Evolutionary conservation across 805 yeast species (phyloP).

Genomic region (Starmerella floricola): DNA sequence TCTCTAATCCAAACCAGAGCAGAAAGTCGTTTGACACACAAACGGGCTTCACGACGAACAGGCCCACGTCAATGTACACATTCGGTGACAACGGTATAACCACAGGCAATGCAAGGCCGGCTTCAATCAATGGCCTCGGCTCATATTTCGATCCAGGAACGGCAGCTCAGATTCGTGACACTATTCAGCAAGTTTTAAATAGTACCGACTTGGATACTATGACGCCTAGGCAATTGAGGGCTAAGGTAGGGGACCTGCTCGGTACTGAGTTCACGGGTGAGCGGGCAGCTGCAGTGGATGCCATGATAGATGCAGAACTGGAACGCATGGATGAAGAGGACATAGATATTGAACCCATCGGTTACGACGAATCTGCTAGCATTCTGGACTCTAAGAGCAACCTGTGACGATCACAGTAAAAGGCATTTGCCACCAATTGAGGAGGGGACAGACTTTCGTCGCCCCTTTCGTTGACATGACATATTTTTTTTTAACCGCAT

Average conservation of each 20-base stretch:
- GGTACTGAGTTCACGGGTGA: constrained; percentile 28
- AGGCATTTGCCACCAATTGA: too few species aligned
- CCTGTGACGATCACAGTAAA: too few species aligned
- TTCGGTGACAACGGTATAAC: not conserved
- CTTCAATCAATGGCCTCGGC: not conserved
- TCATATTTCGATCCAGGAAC: constrained; percentile 23
- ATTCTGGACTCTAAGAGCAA: too few species aligned
- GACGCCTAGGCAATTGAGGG: constrained; percentile 30
- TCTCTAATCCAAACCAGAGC: not conserved
- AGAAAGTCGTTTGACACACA: not conserved
- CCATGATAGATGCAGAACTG: constrained; percentile 29
- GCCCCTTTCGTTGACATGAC: too few species aligned
- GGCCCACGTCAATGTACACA: constrained; percentile 9
- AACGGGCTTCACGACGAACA: not conserved
- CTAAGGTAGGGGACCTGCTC: constrained; percentile 29
- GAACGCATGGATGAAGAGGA: constrained; percentile 27
- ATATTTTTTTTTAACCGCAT: not conserved
- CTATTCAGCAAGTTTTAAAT: constrained; percentile 26
- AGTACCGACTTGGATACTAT: constrained; percentile 29
- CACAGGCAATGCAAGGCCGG: not conserved
- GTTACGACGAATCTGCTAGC: constrained; percentile 4
- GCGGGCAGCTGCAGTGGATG: constrained; percentile 26
- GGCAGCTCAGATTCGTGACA: constrained; percentile 24
- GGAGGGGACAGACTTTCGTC: too few species aligned
- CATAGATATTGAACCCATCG: constrained; percentile 1